Base-by-base conservation (phyloP, 2,329 filamentous ascomycete genomes). In the Chaetomiaceae sp. region DNA sequence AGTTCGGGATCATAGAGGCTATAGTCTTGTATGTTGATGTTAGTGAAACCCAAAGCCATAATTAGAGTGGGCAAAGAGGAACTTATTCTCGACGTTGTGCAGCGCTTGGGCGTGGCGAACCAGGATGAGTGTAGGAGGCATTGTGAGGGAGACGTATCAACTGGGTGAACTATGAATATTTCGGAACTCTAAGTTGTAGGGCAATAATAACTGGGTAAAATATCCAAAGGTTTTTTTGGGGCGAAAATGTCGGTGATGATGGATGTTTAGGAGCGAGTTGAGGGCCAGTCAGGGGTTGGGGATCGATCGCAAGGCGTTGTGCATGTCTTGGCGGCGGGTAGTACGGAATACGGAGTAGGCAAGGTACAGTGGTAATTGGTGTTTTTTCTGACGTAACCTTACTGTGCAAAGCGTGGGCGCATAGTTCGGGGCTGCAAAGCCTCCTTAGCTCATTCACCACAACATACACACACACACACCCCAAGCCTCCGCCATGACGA, bases 91-190 rank as follows among this genome's bases (percentile, higher is more conserved):
- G 13, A 71, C 68, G 54, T 82, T 82, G 65, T 82, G 79, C n/a
- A 74, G 64, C 8, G 75, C 79, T 69, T 97, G 89, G 14, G 89
- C 92, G 77, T 97, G 92, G 61, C 92, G 87, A 64, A 96, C 85
- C 64, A 97, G 76, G 61, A 97, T 87, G 55, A 96, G 62, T 0
- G 73, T 79, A 1, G 78, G 78, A 47, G 78, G 64, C 79, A 82
- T 81, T 18, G 16, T 52, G 11, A n/a, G 20, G 8, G 37, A 6
- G n/a, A 9, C 25, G 10, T 23, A 21, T n/a, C 7, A 23, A 6
- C 4, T 5, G 7, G 36, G 13, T 23, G 25, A 27, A n/a, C n/a
- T n/a, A n/a, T n/a, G n/a, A n/a, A n/a, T n/a, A n/a, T n/a, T n/a
- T n/a, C n/a, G n/a, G n/a, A n/a, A n/a, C n/a, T n/a, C n/a, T n/a